A percentile compares a stretch with the other conserved stretches of the same genome.
These are phyloP conservation scores for Penicillium sp. DNA, from an alignment of 2,329 filamentous ascomycete genomes.

Conservation along the genomic window DNA sequence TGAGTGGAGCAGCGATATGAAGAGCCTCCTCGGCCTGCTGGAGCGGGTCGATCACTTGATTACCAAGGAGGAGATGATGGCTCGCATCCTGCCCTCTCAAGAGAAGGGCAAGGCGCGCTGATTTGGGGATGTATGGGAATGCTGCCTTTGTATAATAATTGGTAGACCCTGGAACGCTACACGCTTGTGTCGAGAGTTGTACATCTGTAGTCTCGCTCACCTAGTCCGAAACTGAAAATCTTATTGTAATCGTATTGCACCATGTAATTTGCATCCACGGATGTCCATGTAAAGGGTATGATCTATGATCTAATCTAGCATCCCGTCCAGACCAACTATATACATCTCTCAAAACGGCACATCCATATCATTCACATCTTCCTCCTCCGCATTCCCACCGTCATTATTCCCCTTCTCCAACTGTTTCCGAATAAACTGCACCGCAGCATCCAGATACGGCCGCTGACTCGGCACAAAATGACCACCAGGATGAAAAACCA, in stretches of 20 bases:
- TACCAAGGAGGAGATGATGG: conserved; percentile 99
- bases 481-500: conserved; percentile 75
- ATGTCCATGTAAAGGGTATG: neutral
- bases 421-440: conserved; percentile 62
- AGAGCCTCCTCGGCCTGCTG: conserved; percentile 76
- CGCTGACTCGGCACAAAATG: conserved; percentile 83
- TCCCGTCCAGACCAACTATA: conserved; percentile 6
- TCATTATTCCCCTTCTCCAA: conserved; percentile 34
- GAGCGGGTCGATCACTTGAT: conserved; percentile 96
- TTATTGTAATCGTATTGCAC: no score
- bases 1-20: conserved; percentile 98
- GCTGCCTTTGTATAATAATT: conserved; percentile 30
- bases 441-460: conserved; percentile 72
- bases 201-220: neutral
- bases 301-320: conserved; percentile 7
- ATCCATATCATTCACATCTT: conserved; percentile 63
- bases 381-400: conserved; percentile 43
- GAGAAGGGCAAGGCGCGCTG: conserved; percentile 40
- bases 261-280: no score
- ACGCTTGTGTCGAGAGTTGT: neutral
- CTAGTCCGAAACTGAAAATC: no score
- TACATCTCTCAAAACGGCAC: conserved; percentile 51
- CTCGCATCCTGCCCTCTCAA: conserved; percentile 67
- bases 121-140: conserved; percentile 14
- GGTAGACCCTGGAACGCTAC: conserved; percentile 19